Percentiles rank a stretch among this genome's conserved stretches.
These are phyloP conservation scores for Ceratobasidium sp. DNA, from an alignment of 1,284 basidiomycete genomes.

Conservation along the genomic window DNA sequence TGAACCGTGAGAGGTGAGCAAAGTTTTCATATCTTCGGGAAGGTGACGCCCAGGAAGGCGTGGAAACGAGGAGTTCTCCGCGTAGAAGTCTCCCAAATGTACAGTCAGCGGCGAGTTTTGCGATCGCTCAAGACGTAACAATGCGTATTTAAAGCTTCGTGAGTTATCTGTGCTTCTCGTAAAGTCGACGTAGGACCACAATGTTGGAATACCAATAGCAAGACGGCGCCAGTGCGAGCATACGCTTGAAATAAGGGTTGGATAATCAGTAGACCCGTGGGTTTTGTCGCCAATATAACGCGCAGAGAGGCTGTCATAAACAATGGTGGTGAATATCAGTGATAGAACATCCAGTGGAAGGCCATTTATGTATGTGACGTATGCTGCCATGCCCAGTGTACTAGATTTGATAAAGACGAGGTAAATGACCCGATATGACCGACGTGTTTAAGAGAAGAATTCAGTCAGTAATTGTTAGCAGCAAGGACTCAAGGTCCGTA, in stretches of 20 bases:
- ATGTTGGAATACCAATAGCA: background rate
- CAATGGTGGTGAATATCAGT: background rate
- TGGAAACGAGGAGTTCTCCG: background rate
- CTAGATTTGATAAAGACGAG: too few relatives aligned
- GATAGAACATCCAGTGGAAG: background rate
- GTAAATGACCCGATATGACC: too few relatives aligned
- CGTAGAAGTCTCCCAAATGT: background rate
- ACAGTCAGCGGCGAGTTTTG: background rate
- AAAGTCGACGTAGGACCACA: slow-evolving; percentile 12
- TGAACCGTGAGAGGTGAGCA: background rate
- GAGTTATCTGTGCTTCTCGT: background rate
- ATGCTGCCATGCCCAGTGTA: background rate
- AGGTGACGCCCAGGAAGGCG: too few relatives aligned
- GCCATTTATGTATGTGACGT: background rate
- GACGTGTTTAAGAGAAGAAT: too few relatives aligned
- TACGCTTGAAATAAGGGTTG: background rate
- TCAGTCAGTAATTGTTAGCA: too few relatives aligned
- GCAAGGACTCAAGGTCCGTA: too few relatives aligned
- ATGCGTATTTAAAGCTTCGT: background rate
- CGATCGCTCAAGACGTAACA: background rate
- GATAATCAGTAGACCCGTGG: background rate
- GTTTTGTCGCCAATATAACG: background rate
- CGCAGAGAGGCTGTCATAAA: background rate
- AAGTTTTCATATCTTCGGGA: background rate
- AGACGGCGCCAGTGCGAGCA: background rate